Base-by-base conservation (phyloP, 805 yeast genomes). In the Vanderwaltozyma verrucispora region DNA sequence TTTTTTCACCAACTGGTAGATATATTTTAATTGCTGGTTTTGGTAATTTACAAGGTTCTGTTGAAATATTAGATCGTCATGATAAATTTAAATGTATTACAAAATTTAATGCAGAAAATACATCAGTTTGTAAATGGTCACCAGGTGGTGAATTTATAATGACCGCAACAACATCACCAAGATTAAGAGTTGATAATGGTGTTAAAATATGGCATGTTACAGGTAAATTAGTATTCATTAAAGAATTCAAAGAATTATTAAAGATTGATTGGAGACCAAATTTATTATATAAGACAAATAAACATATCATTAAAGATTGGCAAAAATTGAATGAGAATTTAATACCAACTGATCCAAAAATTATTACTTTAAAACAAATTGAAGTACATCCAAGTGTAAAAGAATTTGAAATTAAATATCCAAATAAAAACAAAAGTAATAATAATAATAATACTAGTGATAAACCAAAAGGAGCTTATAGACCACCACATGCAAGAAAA, bases 81-180 rank as follows among this genome's bases (percentile, higher is more conserved):
- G 77, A 80, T 56, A 81, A 83, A 61, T 89, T 87, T 60, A 64
- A 70, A 39, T 83, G 84, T 59, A 74, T 92, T 37, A 69, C 87
- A 16, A 71, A 84, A 15, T 81, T 92, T 53, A 84, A 85, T 54
- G 98, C 97, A 12, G 66, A 95, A 32, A 94, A 92, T 65, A 87
- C 97, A 13, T 80, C 94, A n/a, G 94, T 81, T 32, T 89, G 96
- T 60, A 85, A 84, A 59, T 92, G 98, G 98, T 79, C 94, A 2
- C 99, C 99, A 9, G 94, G 92, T 63, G 97, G 98, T 28, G 77
- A 92, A 53, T 87, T 72, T 55, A 77, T 92, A 40, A 65, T 92
- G 60, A 89, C 97, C 13, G 97, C 98, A 15, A 94, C 97, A 5
- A 92, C 97, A 0, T 77, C 96, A 16, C 99, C 99, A 46, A 74